Evolutionary conservation across 2,329 filamentous ascomycete species (phyloP), one percentile per base, ranked within the genome.

Genomic region (Chaetomiaceae sp.): DNA sequence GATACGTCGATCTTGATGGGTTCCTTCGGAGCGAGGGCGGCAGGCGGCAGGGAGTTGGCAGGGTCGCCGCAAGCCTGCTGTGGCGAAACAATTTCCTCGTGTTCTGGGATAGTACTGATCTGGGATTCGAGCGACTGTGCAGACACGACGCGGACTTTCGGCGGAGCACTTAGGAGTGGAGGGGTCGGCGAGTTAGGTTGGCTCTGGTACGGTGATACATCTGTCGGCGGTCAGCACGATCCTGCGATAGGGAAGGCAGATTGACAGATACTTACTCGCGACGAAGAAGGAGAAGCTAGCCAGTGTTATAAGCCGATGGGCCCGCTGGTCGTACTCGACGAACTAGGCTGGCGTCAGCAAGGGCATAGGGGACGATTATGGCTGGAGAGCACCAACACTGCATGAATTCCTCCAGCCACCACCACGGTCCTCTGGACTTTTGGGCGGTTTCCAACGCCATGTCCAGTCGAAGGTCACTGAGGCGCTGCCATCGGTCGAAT

Each of bases 231-330:
- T 60, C 25, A 55, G 50, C 44, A 25, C 7, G 1, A 23, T 32
- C 14, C 18, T 41, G 16, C 13, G 18, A 21, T 16, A 10, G 10
- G n/a, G 27, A 29, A 33, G 33, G 25, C 5, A 23, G n/a, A 11
- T 37, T 41, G 8, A 11, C 4, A 47, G 18, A 8, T 21, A 67
- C 79, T 66, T 77, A 85, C 88, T 92, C 62, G 92, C 81, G 54
- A 97, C 90, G 86, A 90, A 99, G 68, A 96, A 97, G 5, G 89
- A 90, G 72, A 99, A 97, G 67, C 85, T 91, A 13, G 89, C 91
- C 49, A 99, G 79, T 4, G 90, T 92, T 62, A 95, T 84, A 55
- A 99, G 73, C 58, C 87, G 83, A 71, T 99, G 94, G 30, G 90
- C 90, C 61, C 92, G 84, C 66, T 94, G 87, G 70, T 99, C 91